Base-by-base conservation (phyloP, 352 stramenopile genomes). In the Phytophthora tentaculata region DNA sequence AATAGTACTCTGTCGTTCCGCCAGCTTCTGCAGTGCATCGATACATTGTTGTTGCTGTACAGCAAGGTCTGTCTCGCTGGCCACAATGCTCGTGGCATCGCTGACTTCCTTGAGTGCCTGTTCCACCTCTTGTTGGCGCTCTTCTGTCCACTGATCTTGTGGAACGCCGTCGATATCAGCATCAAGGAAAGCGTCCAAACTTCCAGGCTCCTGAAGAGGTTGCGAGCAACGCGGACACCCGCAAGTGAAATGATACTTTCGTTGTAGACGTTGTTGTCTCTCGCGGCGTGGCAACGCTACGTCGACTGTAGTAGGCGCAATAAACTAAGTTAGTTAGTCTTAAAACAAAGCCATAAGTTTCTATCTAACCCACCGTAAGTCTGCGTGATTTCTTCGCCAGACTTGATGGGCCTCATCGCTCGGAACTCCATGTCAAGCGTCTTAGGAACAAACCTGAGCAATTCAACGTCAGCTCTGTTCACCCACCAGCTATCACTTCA, bases 171-270 rank as follows among this genome's bases (percentile, higher is more conserved):
- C 57, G 28, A 80, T 67, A 64, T 90, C 83, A 37, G 75, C 76
- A 48, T 89, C 77, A 5, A 91, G 58, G 37, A 71, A 78, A 16
- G 67, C 67, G 26, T 91, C 83, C 5, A 64, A 22, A 13, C 67
- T 77, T n/a, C n/a, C 24, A 19, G 67, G 55, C 19, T 77, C 67
- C 12, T 79, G 43, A 14, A 80, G 32, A 23, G 75, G 61, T n/a
- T 57, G 44, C 5, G 55, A 54, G 56, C 85, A 94, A 2, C 83
- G 78, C n/a, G 23, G 12, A 56, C 85, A 94, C 1, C n/a, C 10
- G 49, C 85, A 94, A 5, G 41, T 51, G 47, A 94, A 94, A 56
- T 90, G 81, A 45, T 94, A 91, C n/a, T 86, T 86, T 1, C 28
- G 44, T 49, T 78, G 58, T 1, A 94, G 61, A 2, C 69, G 74